Conservation (phyloP, 1,284 basidiomycete species). For the Coniferiporia weirii region DNA sequence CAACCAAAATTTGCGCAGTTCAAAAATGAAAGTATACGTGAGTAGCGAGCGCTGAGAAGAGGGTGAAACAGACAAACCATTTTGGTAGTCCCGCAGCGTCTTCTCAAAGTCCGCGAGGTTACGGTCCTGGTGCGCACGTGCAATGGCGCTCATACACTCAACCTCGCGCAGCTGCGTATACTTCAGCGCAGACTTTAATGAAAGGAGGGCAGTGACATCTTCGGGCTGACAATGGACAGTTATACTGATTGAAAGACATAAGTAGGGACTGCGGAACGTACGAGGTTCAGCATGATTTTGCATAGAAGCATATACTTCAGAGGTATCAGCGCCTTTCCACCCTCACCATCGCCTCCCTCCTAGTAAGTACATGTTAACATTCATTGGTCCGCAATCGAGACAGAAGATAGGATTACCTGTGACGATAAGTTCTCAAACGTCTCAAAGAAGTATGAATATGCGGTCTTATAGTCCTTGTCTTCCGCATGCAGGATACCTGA, state of each 20-base stretch:
- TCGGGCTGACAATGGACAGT: slow-evolving; percentile 59
- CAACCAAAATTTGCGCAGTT: neutral
- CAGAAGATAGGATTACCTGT: slow-evolving; percentile 54
- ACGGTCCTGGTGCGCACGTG: slow-evolving; percentile 87
- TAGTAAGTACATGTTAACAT: neutral
- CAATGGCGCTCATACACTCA: slow-evolving; percentile 93
- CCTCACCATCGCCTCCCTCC: slow-evolving; percentile 23
- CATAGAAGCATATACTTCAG: slow-evolving; percentile 98
- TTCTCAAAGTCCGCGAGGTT: slow-evolving; percentile 88
- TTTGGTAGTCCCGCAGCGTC: slow-evolving; percentile 82
- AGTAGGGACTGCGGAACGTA: slow-evolving; percentile 34
- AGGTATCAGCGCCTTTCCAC: slow-evolving; percentile 60
- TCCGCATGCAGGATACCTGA: slow-evolving; percentile 91
- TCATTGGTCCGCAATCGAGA: neutral
- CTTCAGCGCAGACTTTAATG: slow-evolving; percentile 83
- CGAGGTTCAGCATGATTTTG: slow-evolving; percentile 96
- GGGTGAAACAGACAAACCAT: slow-evolving; percentile 47
- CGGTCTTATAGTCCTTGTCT: slow-evolving; percentile 97
- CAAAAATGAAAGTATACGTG: neutral
- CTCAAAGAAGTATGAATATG: slow-evolving; percentile 97
- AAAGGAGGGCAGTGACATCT: slow-evolving; percentile 83
- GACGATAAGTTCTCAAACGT: slow-evolving; percentile 79
- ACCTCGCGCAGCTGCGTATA: slow-evolving; percentile 82
- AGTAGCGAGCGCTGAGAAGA: neutral
- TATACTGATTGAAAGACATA: neutral